Percentiles rank a stretch among this genome's conserved stretches.
Conservation (phyloP, 352 stramenopile species). For the Phytopythium litorale region DNA sequence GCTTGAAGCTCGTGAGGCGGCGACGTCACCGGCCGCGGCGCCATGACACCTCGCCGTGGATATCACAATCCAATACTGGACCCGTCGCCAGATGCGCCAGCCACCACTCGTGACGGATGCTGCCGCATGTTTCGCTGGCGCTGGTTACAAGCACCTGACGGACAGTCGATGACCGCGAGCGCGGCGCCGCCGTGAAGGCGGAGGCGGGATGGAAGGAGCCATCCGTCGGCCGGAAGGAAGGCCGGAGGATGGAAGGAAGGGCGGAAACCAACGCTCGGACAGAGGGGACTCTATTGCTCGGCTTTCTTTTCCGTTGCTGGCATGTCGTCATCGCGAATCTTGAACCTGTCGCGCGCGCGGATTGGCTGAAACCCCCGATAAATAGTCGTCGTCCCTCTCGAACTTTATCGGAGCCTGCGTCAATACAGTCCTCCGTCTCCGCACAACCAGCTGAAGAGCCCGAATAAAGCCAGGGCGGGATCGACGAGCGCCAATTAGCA, state of each 20-base stretch:
- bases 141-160: not conserved
- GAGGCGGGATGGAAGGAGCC: not conserved
- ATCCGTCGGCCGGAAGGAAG: too few relatives aligned
- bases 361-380: not conserved
- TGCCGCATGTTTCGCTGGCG: not conserved
- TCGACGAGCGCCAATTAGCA: not conserved
- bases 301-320: not conserved
- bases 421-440: not conserved
- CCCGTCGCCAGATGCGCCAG: not conserved
- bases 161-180: not conserved
- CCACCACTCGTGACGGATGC: not conserved
- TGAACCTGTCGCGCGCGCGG: not conserved
- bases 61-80: not conserved
- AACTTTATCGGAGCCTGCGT: constrained; percentile 1
- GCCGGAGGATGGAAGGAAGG: not conserved
- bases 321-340: constrained; percentile 7
- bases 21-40: not conserved
- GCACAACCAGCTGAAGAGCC: not conserved
- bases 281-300: not conserved
- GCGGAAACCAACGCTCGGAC: not conserved
- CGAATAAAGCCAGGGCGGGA: constrained; percentile 2
- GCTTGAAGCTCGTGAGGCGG: constrained; percentile 3
- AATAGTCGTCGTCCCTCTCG: not conserved
- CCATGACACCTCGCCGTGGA: constrained; percentile 1
- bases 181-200: not conserved